A percentile compares a stretch with the other conserved stretches of the same genome.
Evolutionary conservation across 1,139 yeast genomes (phyloP).

Genomic region (Lodderomyces oxycetoniae): DNA sequence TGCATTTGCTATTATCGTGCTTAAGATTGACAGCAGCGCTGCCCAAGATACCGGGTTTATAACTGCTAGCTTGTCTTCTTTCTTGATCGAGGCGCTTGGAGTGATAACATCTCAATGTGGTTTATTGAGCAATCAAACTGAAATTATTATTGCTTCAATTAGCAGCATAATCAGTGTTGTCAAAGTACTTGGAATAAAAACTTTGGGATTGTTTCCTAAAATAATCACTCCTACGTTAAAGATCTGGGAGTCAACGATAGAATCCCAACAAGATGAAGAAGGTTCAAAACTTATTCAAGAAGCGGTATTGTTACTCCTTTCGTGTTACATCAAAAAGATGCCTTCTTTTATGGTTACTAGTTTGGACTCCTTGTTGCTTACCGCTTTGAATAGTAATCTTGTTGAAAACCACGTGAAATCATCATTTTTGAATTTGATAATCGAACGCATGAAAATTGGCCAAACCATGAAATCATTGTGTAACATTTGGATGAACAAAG

Average conservation of each 20-base stretch:
- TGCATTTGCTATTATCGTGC: slow-evolving; percentile 57
- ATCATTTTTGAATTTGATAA: slow-evolving; percentile 58
- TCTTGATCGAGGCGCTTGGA: slow-evolving; percentile 40
- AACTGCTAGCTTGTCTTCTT: slow-evolving; percentile 36
- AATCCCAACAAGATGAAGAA: slow-evolving; percentile 19
- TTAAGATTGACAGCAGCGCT: slow-evolving; percentile 47
- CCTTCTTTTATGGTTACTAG: slow-evolving; percentile 81
- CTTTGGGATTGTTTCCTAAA: slow-evolving; percentile 79
- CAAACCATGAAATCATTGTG: slow-evolving; percentile 59
- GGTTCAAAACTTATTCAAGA: slow-evolving; percentile 47
- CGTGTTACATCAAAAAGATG: slow-evolving; percentile 74
- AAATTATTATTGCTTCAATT: slow-evolving; percentile 70
- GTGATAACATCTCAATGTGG: slow-evolving; percentile 53
- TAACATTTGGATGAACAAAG: slow-evolving; percentile 50
- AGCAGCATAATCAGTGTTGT: slow-evolving; percentile 68
- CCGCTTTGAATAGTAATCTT: slow-evolving; percentile 52
- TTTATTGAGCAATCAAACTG: slow-evolving; percentile 48
- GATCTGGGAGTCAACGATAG: slow-evolving; percentile 41
- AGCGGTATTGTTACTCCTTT: slow-evolving; percentile 65
- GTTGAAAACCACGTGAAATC: slow-evolving; percentile 60
- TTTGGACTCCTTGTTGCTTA: slow-evolving; percentile 54
- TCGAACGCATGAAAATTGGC: slow-evolving; percentile 64
- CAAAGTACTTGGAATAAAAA: slow-evolving; percentile 75
- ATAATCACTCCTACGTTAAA: slow-evolving; percentile 71
- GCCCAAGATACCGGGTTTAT: slow-evolving; percentile 25